Conservation (phyloP, 352 stramenopile genomes). For the Phytophthora kernoviae region DNA sequence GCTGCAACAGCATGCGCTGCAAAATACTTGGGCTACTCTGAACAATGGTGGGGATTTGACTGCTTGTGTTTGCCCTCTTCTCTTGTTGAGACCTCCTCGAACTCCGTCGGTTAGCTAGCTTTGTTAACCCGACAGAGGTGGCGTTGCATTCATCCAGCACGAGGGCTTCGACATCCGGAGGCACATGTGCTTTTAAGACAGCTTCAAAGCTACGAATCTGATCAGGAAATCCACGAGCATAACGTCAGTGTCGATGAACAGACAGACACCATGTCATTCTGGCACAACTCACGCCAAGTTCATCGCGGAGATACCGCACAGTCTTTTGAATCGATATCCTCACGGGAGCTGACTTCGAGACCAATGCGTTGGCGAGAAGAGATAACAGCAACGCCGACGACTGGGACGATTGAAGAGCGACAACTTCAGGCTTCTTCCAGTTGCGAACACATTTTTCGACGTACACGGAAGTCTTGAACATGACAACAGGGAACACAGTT, state of each 20-base stretch:
- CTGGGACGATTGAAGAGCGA: slow-evolving; percentile 27
- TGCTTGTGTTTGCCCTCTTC: neutral
- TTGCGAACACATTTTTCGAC: slow-evolving; percentile 62
- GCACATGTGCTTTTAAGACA: slow-evolving; percentile 7
- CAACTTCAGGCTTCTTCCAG: slow-evolving; percentile 36
- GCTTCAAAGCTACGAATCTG: slow-evolving; percentile 13
- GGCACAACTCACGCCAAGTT: slow-evolving; percentile 19
- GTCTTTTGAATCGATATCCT: slow-evolving; percentile 56
- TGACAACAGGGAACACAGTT: neutral
- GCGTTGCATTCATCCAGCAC: slow-evolving; percentile 10
- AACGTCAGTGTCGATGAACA: neutral
- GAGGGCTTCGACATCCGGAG: slow-evolving; percentile 1
- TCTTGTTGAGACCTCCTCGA: slow-evolving; percentile 1
- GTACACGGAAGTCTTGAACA: slow-evolving; percentile 54
- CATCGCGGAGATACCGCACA: slow-evolving; percentile 34
- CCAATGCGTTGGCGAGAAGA: slow-evolving; percentile 33
- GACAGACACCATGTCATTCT: neutral
- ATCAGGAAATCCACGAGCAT: neutral
- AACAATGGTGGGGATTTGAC: slow-evolving; percentile 12
- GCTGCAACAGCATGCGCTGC: slow-evolving; percentile 63
- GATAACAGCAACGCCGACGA: slow-evolving; percentile 28
- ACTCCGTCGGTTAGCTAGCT: neutral
- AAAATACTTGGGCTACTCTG: slow-evolving; percentile 48
- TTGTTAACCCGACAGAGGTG: neutral
- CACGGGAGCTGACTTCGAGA: slow-evolving; percentile 49